Conservation (phyloP, 1,284 basidiomycete species). For the Fistulina hepatica region DNA sequence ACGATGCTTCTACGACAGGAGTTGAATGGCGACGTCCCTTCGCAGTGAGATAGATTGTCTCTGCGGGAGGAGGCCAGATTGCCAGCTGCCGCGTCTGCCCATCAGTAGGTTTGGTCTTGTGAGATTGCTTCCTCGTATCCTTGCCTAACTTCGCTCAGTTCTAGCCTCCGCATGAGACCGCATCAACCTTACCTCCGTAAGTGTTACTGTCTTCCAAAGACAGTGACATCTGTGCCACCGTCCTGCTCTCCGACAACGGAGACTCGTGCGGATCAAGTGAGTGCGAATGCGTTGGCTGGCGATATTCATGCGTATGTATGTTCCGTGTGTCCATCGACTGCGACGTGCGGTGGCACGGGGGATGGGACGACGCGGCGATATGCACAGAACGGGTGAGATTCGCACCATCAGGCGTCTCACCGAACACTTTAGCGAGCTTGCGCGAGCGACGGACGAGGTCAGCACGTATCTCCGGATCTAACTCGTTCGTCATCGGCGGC, state of each 20-base stretch:
- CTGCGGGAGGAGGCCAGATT: conserved; percentile 26
- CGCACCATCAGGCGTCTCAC: conserved; percentile 35
- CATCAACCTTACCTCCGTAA: too few species aligned
- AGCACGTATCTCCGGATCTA: conserved; percentile 55
- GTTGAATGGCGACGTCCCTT: conserved; percentile 40
- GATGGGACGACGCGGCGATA: conserved; percentile 11
- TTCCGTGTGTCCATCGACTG: conserved; percentile 13
- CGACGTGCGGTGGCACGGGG: conserved; percentile 10
- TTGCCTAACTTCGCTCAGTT: too few species aligned
- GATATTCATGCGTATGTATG: too few species aligned
- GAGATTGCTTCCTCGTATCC: too few species aligned
- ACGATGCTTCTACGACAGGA: conserved; percentile 24
- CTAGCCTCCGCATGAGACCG: too few species aligned
- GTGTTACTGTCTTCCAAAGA: too few species aligned
- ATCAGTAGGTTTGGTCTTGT: too few species aligned
- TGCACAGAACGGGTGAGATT: conserved; percentile 11
- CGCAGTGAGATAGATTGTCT: conserved; percentile 23
- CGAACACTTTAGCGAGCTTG: conserved; percentile 72
- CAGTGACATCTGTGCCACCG: conserved; percentile 11
- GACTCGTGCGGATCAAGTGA: too few species aligned
- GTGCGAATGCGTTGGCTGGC: too few species aligned
- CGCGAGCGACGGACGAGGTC: conserved; percentile 61
- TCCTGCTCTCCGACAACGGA: too few species aligned
- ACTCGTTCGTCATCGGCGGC: conserved; percentile 56
- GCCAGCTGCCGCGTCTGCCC: conserved; percentile 10